Evolutionary conservation across 75 land plant genomes (phyloP), one percentile per base, ranked within the genome.

Genomic region (Pinus albicaulis): DNA sequence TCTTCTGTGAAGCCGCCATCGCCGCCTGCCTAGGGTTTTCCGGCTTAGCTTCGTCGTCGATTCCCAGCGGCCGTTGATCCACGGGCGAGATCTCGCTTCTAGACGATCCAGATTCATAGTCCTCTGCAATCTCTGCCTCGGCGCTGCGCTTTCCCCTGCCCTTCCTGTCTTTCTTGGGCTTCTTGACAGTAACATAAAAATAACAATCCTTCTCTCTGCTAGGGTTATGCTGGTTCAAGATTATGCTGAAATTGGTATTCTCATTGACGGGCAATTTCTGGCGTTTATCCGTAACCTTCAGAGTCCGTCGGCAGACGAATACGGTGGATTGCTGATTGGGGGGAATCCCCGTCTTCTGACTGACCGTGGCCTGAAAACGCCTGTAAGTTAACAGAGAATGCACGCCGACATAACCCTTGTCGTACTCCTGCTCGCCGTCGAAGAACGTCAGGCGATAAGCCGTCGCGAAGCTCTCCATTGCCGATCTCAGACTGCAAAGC

Each of bases 351-450:
- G 86, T 91, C 58, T 73, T 79, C 71, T 81, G 87, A 76, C 89
- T 77, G 31, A 94, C 56, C 22, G 82, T 22, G 20, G 80, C 76
- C 77, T 85, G 93, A 74, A 94, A 85, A 17, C 74, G 55, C 88
- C 88, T 92, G 87, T 80, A 90, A 10, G 79, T 68, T 28, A 82
- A 70, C 68, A 82, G 74, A 16, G 98, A 82, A 75, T 87, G 77
- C 8, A 95, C 77, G 5, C 81, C 79, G 28, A 95, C 79, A 28
- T 82, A 38, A 12, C 96, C 98, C 81, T 89, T 84, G 76, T 89
- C 79, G 59, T 79, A 83, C 64, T 89, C 90, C 59, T 74, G 73
- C 65, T 90, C 96, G n/a, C 98, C 98, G 74, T 95, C 96, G 81
- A 72, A 83, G 78, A 93, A 93, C 20, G 83, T 71, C 60, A 93